These are phyloP conservation scores for Boletellus deceptivus DNA, from an alignment of 1,284 basidiomycete species.

Conservation along the genomic window DNA sequence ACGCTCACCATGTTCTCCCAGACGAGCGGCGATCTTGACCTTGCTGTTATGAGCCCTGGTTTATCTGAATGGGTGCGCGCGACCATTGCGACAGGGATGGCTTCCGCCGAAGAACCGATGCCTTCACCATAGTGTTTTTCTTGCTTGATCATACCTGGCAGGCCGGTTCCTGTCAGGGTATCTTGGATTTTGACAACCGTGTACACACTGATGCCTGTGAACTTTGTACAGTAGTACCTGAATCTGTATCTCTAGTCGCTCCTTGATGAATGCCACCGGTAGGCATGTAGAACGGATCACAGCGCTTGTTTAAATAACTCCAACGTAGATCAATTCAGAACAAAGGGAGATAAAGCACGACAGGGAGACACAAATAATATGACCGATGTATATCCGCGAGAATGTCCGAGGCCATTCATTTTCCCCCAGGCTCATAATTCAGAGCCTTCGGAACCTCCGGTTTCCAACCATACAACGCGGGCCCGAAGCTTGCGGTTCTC, in stretches of 20 bases:
- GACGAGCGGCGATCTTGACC: conserved; percentile 46
- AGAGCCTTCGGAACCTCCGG: conserved; percentile 36
- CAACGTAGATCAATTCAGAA: conserved; percentile 13
- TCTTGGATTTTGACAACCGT: background rate
- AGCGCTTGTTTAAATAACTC: conserved; percentile 5
- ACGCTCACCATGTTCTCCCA: conserved; percentile 38
- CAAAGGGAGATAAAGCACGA: conserved; percentile 1
- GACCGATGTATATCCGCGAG: conserved; percentile 8
- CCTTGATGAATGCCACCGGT: background rate
- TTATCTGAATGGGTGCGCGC: conserved; percentile 59
- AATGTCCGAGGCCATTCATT: conserved; percentile 6
- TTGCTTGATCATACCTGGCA: background rate
- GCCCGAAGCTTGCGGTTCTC: conserved; percentile 38
- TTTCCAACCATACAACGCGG: conserved; percentile 34
- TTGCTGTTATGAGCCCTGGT: conserved; percentile 52
- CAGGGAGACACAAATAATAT: conserved; percentile 9
- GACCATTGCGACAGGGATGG: conserved; percentile 33
- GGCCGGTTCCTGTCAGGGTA: conserved; percentile 5
- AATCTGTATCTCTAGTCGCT: conserved; percentile 21
- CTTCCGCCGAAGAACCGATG: conserved; percentile 16
- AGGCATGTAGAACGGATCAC: conserved; percentile 4
- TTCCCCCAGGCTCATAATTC: conserved; percentile 29
- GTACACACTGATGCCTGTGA: background rate
- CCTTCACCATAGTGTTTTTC: conserved; percentile 6
- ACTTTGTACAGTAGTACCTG: background rate